These are phyloP conservation scores for Euphrasia confusa DNA, from an alignment of 257 asterid species.

Conservation along the genomic window DNA sequence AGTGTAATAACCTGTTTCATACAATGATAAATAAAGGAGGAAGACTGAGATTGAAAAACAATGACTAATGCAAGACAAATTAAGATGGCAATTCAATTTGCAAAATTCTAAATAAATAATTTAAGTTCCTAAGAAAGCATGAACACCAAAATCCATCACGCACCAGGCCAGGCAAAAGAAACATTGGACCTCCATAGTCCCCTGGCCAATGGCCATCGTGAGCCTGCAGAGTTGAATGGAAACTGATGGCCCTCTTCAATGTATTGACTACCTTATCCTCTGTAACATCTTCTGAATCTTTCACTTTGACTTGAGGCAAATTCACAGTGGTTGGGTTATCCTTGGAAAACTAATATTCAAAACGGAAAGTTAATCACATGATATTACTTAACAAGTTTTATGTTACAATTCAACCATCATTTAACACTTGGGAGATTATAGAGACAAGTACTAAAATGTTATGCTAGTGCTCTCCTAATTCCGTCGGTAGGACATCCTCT, in stretches of 20 bases:
- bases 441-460: constrained; percentile 10
- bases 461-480: not conserved
- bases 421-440: constrained; percentile 5
- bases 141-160: constrained; percentile 23
- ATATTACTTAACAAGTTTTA: constrained; percentile 6
- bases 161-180: constrained; percentile 97
- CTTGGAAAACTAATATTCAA: constrained; percentile 63
- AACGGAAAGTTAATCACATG: constrained; percentile 22
- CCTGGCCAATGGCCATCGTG: constrained; percentile 98
- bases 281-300: constrained; percentile 65
- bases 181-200: constrained; percentile 98
- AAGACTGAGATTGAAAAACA: constrained; percentile 1
- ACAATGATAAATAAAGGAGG: constrained; percentile 16
- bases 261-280: constrained; percentile 67
- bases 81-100: constrained; percentile 7
- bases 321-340: constrained; percentile 44
- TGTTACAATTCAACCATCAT: constrained; percentile 10
- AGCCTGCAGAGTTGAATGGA: constrained; percentile 82
- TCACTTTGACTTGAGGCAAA: constrained; percentile 70
- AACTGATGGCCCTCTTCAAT: constrained; percentile 70
- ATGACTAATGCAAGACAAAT: not conserved
- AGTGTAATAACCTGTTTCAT: constrained; percentile 64
- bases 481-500: not conserved
- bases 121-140: constrained; percentile 10
- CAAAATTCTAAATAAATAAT: not conserved